Evolutionary conservation across 768 basidiomycete genomes (phyloP), one percentile per base, ranked within the genome.

Genomic region (Naganishia antarctica): DNA sequence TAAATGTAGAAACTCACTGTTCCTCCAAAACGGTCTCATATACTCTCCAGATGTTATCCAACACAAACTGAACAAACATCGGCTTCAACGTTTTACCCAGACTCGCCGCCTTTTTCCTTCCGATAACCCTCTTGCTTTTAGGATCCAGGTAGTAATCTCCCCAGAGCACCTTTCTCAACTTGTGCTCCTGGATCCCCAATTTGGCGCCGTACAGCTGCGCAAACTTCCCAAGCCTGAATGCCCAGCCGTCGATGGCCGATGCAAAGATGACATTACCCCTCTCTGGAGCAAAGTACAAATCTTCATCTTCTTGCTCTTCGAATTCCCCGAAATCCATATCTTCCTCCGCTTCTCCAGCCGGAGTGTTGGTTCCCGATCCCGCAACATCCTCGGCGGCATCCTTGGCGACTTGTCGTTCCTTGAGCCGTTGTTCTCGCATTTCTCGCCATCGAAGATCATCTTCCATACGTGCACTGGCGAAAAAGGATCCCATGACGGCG

Each of bases 121-220:
- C 89, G 73, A 98, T 86, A 41, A 98, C 89, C 69, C 85, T 83
- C 78, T 96, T 98, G 46, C 88, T 88, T 80, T 97, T 98, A 0
- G 94, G 90, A 76, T 98, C 96, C 58, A 98, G 82, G 78, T 88
- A 99, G 75, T 87, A 98, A 77, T 98, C 96, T 3, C 96, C 96
- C 96, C 96, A 99, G 6, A 99, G 81, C 9, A 91, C 91, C 57
- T 85, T 82, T 64, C 88, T 82, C 40, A 99, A 79, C 72, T 89
- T 93, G 5, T 81, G 81, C 78, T 97, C 94, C 74, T 89, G 88
- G 72, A 98, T 87, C 28, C 90, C 89, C 13, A 99, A 83, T 76
- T 94, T 97, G 41, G 84, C 81, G 0, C 90, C 88, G 77, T 92
- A 98, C 9, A 98, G 80, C 73, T 92, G 86, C 0, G 96, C 91